Base-by-base conservation (phyloP, 768 basidiomycete genomes). In the Steccherinum ochraceum region DNA sequence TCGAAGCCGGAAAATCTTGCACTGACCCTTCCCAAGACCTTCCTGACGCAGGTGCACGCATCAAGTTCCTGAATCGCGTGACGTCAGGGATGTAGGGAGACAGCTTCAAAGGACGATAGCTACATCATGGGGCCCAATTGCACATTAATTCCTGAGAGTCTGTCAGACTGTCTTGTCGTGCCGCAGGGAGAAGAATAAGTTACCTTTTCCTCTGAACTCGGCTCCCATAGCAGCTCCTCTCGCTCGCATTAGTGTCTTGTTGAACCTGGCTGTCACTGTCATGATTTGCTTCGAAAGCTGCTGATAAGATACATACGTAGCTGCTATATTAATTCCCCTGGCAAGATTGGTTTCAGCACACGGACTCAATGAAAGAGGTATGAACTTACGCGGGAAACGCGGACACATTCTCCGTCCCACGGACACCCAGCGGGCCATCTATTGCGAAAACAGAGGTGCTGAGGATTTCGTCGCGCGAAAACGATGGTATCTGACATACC, bases 111-210 rank as follows among this genome's bases (percentile, higher is more conserved):
- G 25, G 5, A 24, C 69, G 30, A 35, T 7, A 90, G 78, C 62
- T 91, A 87, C 81, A 89, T 92, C 84, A 88, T 88, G 0, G 89
- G 78, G 20, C 76, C 72, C 12, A 93, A 74, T 3, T 82, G 84
- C 46, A 93, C 69, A 58, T 95, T 80, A 35, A 91, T 81, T 27
- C 21, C 41, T 35, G 18, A 39, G 11, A 39, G 35, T 11, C 11
- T 11, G n/a, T 39, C 35, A 39, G 35, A 39, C n/a, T 45, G n/a
- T n/a, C n/a, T n/a, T n/a, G n/a, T n/a, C n/a, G n/a, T n/a, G n/a
- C n/a, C n/a, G n/a, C n/a, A n/a, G n/a, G n/a, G n/a, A n/a, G n/a
- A n/a, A n/a, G n/a, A n/a, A n/a, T n/a, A n/a, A n/a, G n/a, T 45
- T 16, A 52, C 50, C 45, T 61, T 93, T 92, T 18, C 80, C 81